Conservation (phyloP, 768 basidiomycete genomes). For the Tulasnella sp. region DNA sequence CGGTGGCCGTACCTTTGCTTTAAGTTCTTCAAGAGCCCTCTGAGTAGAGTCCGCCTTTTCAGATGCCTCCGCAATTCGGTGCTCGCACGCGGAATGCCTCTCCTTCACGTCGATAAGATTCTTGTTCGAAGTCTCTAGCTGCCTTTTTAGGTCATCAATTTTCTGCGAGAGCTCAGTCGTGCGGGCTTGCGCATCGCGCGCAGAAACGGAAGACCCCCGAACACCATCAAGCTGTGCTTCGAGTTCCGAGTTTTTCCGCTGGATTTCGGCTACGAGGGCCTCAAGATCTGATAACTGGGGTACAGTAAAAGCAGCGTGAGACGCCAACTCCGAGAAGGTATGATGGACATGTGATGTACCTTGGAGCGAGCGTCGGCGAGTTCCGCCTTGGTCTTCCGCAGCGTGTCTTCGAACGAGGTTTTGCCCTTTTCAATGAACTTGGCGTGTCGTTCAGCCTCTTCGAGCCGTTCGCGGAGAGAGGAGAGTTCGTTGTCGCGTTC, state of each 20-base stretch:
- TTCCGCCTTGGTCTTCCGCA: constrained; percentile 18
- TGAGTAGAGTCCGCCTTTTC: background rate
- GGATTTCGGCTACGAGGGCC: constrained; percentile 4
- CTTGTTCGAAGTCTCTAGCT: background rate
- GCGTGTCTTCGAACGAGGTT: background rate
- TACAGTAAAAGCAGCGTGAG: background rate
- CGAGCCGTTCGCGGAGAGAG: background rate
- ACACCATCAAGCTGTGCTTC: constrained; percentile 14
- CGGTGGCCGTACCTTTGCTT: background rate
- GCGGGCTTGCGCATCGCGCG: background rate
- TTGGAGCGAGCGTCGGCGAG: constrained; percentile 19
- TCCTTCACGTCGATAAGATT: background rate
- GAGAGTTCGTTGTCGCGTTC: constrained; percentile 7
- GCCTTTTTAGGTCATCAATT: background rate
- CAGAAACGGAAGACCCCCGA: background rate
- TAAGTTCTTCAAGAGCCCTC: background rate
- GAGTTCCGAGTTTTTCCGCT: constrained; percentile 13
- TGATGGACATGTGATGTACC: background rate
- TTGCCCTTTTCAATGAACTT: background rate
- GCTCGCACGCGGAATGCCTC: constrained; percentile 12
- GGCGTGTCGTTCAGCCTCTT: background rate
- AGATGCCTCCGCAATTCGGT: background rate
- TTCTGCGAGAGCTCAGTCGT: background rate
- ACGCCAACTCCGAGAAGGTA: background rate
- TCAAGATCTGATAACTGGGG: constrained; percentile 1